These are phyloP conservation scores for Auricularia cornea DNA, from an alignment of 768 basidiomycete species.

Conservation along the genomic window DNA sequence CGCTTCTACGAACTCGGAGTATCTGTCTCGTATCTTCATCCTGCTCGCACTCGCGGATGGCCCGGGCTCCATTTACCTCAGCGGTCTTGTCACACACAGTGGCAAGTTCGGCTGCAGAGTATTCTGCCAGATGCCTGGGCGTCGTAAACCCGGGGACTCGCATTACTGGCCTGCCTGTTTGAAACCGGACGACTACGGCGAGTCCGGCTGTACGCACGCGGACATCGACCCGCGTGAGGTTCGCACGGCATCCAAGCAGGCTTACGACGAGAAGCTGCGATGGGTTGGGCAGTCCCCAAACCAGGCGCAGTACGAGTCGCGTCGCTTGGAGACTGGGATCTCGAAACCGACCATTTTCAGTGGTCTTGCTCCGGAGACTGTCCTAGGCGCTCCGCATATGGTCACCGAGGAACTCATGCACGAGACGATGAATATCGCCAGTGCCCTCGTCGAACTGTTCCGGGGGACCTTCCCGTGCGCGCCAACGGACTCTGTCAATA, in stretches of 20 bases:
- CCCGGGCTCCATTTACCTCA: conserved; percentile 23
- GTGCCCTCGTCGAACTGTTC: conserved; percentile 26
- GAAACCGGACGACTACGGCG: conserved; percentile 16
- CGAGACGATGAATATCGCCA: conserved; percentile 29
- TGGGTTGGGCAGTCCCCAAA: background rate
- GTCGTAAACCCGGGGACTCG: conserved; percentile 18
- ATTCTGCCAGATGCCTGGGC: conserved; percentile 22
- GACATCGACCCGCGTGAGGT: background rate
- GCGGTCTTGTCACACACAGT: conserved; percentile 28
- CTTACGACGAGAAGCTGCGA: background rate
- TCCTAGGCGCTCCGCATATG: background rate
- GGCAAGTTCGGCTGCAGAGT: conserved; percentile 27
- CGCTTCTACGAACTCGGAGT: conserved; percentile 10
- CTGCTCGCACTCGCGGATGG: conserved; percentile 24
- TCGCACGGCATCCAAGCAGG: background rate
- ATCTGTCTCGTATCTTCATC: conserved; percentile 13
- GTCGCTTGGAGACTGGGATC: conserved; percentile 26
- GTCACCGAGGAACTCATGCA: conserved; percentile 32
- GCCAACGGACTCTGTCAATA: conserved; percentile 13
- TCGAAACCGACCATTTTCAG: conserved; percentile 29
- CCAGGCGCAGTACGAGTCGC: conserved; percentile 4
- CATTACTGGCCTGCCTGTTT: conserved; percentile 30
- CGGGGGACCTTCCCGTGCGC: conserved; percentile 20
- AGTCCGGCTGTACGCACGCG: conserved; percentile 21
- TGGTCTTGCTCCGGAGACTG: conserved; percentile 17